Conservation (phyloP, 2,329 filamentous ascomycete genomes). For the Epichloe aotearoae region DNA sequence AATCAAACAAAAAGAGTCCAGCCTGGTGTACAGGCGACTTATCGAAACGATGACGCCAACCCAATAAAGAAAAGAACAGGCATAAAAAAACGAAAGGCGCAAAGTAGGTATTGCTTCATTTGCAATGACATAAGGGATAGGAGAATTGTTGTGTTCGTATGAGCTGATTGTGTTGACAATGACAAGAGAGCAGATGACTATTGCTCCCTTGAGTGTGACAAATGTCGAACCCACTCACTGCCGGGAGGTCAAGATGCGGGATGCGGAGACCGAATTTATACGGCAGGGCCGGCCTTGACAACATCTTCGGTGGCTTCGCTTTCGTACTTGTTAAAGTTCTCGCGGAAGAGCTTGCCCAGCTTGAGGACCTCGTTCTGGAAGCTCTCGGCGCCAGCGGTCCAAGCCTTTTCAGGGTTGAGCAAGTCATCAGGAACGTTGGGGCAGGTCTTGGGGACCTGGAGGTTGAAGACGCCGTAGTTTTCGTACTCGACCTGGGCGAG, state of each 20-base stretch:
- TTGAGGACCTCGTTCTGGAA: conserved; percentile 85
- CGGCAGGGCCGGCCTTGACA: conserved; percentile 48
- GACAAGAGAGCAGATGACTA: background rate
- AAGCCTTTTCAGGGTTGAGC: conserved; percentile 86
- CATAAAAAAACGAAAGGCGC: background rate
- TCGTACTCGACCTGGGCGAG: conserved; percentile 90
- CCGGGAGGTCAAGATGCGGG: background rate
- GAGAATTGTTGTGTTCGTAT: background rate
- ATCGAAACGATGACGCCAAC: background rate
- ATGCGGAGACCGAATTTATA: conserved; percentile 13
- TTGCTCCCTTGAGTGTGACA: background rate
- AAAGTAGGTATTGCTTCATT: background rate
- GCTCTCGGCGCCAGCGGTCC: conserved; percentile 69
- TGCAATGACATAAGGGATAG: background rate
- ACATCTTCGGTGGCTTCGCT: conserved; percentile 72
- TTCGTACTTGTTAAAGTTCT: conserved; percentile 96
- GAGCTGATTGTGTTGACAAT: background rate
- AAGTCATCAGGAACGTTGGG: conserved; percentile 80
- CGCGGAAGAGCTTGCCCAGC: conserved; percentile 76
- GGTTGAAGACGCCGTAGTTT: conserved; percentile 92
- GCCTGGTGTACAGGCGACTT: background rate
- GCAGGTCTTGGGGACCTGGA: conserved; percentile 87
- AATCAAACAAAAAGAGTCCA: background rate
- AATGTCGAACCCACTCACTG: background rate
- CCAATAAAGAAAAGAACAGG: background rate